These are phyloP conservation scores for Lunularia cruciata DNA, from an alignment of 225 moss, liverwort and hornwort species.

Conservation along the genomic window DNA sequence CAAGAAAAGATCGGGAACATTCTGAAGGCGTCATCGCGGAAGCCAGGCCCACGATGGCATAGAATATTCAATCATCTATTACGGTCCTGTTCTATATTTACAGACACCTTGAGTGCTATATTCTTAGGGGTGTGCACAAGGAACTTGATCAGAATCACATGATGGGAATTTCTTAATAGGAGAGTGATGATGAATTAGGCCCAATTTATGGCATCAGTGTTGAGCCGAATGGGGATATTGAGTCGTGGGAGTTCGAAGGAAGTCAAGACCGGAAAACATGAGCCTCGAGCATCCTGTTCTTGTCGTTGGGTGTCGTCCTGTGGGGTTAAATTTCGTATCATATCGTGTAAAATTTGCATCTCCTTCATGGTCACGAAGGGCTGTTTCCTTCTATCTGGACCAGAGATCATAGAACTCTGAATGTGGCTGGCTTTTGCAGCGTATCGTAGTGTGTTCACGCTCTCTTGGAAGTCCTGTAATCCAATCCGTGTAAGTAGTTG, in stretches of 20 bases:
- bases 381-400: slow-evolving; percentile 41
- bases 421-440: slow-evolving; percentile 69
- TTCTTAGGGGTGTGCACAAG: no score
- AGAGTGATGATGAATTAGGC: no score
- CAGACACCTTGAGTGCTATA: no score
- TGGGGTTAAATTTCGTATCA: slow-evolving; percentile 54
- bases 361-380: slow-evolving; percentile 57
- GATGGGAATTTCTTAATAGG: no score
- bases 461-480: slow-evolving; percentile 81
- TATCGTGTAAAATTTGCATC: slow-evolving; percentile 47
- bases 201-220: no score
- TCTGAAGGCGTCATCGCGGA: no score
- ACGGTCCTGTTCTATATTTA: no score
- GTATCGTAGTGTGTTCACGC: slow-evolving; percentile 64
- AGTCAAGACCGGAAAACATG: not conserved
- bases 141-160: no score
- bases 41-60: no score
- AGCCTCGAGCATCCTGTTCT: not conserved
- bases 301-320: slow-evolving; percentile 4
- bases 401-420: slow-evolving; percentile 33
- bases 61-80: no score
- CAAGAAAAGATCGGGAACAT: no score
- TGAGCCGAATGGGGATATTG: no score
- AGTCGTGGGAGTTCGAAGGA: slow-evolving; percentile 15
- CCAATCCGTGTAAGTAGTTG: not conserved